A percentile compares a stretch with the other conserved stretches of the same genome.
Evolutionary conservation across 1,284 basidiomycete species (phyloP).

Genomic region (Phenoliferia sp.): DNA sequence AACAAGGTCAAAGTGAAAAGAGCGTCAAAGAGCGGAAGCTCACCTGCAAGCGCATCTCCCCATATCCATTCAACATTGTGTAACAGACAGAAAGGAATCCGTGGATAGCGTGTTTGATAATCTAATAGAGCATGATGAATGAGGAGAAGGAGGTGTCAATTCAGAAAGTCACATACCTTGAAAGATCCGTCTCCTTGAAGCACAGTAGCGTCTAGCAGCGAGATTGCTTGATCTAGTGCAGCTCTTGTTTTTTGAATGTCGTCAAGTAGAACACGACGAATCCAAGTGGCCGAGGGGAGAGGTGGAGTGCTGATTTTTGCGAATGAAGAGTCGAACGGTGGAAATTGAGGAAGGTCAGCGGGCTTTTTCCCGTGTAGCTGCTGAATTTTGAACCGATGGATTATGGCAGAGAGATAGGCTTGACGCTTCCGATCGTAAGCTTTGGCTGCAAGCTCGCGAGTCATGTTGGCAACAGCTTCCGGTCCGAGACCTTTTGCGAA

Average conservation of each 20-base stretch:
- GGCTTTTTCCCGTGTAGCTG: not conserved
- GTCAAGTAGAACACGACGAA: not conserved
- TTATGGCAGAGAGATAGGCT: not conserved
- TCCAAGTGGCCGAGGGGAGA: not conserved
- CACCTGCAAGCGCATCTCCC: not conserved
- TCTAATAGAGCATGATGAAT: not conserved
- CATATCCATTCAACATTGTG: not conserved
- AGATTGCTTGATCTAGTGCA: not conserved
- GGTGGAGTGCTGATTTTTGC: not conserved
- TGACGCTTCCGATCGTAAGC: not conserved
- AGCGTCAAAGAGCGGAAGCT: not conserved
- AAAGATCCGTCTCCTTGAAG: not conserved
- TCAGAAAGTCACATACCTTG: not conserved
- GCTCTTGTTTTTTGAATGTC: not conserved
- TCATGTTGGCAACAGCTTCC: not conserved
- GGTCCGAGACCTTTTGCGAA: not conserved
- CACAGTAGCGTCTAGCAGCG: not conserved
- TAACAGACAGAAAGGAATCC: not conserved
- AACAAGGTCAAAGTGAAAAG: not conserved
- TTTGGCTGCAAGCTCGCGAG: not conserved
- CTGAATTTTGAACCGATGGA: not conserved
- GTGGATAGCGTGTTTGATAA: not conserved
- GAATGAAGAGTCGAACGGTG: not conserved
- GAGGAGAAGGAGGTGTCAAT: not conserved
- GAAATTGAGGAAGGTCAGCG: not conserved